Base-by-base conservation (phyloP, 495 filamentous ascomycete species). In the Hypoxylon rickii region DNA sequence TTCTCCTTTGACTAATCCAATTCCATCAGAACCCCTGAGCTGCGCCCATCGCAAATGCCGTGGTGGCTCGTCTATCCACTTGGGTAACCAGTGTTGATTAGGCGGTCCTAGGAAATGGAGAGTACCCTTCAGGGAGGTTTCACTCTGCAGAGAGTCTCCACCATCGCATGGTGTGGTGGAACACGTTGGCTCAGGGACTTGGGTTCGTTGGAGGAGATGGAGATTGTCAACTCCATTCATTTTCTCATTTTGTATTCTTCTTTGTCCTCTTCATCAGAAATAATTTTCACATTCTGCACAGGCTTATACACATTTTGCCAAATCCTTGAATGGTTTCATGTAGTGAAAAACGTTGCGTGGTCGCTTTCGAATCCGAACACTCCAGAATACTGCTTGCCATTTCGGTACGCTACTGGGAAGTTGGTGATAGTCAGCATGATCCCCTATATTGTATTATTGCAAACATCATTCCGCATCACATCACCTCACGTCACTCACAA, bases 71-170 rank as follows among this genome's bases (percentile, higher is more conserved):
- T 48, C 70, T 71, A 77, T 73, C 78, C 77, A 63, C 71, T 74
- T 55, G 73, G 76, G 75, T 68, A 80, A 70, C 74, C 70, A 68
- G 70, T 78, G 77, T 77, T 68, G 64, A 70, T 67, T 74, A 67
- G 58, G 52, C 49, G 64, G 64, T 70, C 73, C 66, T 77, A 75
- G 74, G 73, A 76, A 78, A 76, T 76, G 74, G 72, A 73, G 71
- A 75, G 57, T 19, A 76, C 44, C 46, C 71, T 77, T 80, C 67
- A 76, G 71, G 67, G 73, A 79, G 75, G 75, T 21, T 65, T 73
- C 72, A 81, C 73, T 74, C 76, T 76, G 76, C 77, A 77, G 75
- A 80, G 75, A 58, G 70, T 76, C 73, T 74, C 73, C 72, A 71
- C 76, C 76, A 75, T 75, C 76, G 72, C 67, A 66, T 79, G 75